A percentile compares a stretch with the other conserved stretches of the same genome.
These are phyloP conservation scores for Candida succiphila DNA, from an alignment of 805 yeast species.

Conservation along the genomic window DNA sequence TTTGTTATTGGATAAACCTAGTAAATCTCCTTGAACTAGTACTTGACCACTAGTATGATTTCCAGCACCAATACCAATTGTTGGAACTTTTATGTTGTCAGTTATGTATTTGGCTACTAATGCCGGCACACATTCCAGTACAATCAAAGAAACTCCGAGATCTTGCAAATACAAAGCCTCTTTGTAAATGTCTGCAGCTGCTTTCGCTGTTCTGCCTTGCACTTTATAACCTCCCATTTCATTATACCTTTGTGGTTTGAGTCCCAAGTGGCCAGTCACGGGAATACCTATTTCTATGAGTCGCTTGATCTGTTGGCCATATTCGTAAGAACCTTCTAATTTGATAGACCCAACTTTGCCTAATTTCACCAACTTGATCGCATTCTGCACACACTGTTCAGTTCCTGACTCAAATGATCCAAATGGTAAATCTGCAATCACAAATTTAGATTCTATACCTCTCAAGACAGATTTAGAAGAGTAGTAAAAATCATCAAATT, in stretches of 20 bases:
- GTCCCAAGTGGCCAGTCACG: slow-evolving; percentile 84
- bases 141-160: slow-evolving; percentile 68
- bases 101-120: slow-evolving; percentile 61
- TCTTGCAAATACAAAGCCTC: slow-evolving; percentile 64
- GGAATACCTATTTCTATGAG: slow-evolving; percentile 71
- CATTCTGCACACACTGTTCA: slow-evolving; percentile 51
- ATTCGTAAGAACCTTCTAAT: slow-evolving; percentile 70
- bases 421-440: slow-evolving; percentile 83
- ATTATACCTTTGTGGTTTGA: slow-evolving; percentile 82
- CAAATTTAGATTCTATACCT: slow-evolving; percentile 53
- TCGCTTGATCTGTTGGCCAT: slow-evolving; percentile 41
- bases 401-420: slow-evolving; percentile 68
- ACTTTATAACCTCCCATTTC: slow-evolving; percentile 79
- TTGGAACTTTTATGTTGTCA: slow-evolving; percentile 51
- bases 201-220: slow-evolving; percentile 56
- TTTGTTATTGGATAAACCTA: slow-evolving; percentile 60
- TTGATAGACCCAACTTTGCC: slow-evolving; percentile 68
- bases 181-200: slow-evolving; percentile 46
- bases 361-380: slow-evolving; percentile 42
- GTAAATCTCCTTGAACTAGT: slow-evolving; percentile 72
- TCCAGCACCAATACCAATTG: slow-evolving; percentile 97
- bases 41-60: slow-evolving; percentile 79
- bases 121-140: slow-evolving; percentile 82
- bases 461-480: slow-evolving; percentile 70
- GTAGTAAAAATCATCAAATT: slow-evolving; percentile 70